Evolutionary conservation across 1,139 yeast species (phyloP).

Genomic region (Pichia sp.): DNA sequence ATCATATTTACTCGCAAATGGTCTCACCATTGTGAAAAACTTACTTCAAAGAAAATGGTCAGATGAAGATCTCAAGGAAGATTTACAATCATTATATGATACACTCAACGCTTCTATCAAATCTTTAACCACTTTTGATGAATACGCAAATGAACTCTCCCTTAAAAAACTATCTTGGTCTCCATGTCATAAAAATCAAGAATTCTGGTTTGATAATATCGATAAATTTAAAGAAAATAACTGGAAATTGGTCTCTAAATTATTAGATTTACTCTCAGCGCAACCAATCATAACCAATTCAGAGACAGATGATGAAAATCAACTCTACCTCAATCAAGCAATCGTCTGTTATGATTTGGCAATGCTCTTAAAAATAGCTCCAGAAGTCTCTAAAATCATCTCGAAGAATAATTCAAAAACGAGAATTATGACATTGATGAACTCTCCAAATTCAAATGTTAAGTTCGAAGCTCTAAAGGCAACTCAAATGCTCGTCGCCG

Average conservation of each 20-base stretch:
- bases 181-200: conserved; percentile 84
- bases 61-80: conserved; percentile 82
- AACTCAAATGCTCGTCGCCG: conserved; percentile 86
- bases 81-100: conserved; percentile 52
- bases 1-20: conserved; percentile 69
- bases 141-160: conserved; percentile 77
- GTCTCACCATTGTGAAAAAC: conserved; percentile 59
- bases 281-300: conserved; percentile 34
- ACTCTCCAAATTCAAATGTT: conserved; percentile 76
- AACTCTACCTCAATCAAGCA: conserved; percentile 37
- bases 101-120: conserved; percentile 65
- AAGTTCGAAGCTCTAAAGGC: conserved; percentile 94
- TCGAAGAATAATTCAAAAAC: conserved; percentile 54
- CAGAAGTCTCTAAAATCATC: conserved; percentile 48
- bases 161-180: conserved; percentile 80
- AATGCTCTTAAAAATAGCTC: conserved; percentile 56
- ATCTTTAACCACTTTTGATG: conserved; percentile 86
- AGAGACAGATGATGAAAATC: conserved; percentile 22
- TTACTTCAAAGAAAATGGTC: conserved; percentile 87
- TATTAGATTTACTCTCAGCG: not conserved
- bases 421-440: conserved; percentile 79
- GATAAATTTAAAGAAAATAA: conserved; percentile 68
- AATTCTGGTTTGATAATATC: conserved; percentile 85
- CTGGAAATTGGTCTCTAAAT: conserved; percentile 56
- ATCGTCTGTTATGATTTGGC: conserved; percentile 72